Conservation (phyloP, 1,284 basidiomycete genomes). For the Stygiomarasmius scandens region DNA sequence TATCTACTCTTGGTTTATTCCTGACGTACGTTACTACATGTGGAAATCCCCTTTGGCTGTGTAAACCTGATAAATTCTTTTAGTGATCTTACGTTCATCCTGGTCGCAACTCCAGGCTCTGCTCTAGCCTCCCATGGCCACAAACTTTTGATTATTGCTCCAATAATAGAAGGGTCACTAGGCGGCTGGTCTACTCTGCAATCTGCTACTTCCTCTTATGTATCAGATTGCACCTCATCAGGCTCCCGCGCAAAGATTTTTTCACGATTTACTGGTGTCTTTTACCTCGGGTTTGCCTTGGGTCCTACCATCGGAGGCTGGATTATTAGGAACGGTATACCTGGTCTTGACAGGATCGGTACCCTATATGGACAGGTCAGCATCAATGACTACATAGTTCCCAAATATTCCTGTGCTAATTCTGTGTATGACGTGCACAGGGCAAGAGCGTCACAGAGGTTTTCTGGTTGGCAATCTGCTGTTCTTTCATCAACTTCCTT, state of each 20-base stretch:
- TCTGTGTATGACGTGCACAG: constrained; percentile 1
- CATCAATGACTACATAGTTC: background rate
- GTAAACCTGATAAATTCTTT: constrained; percentile 1
- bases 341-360: constrained; percentile 24
- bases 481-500: constrained; percentile 50
- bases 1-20: constrained; percentile 72
- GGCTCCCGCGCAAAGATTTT: constrained; percentile 84
- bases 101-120: constrained; percentile 73
- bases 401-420: no score
- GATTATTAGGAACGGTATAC: constrained; percentile 60
- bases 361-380: background rate
- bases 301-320: constrained; percentile 77
- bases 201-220: constrained; percentile 81
- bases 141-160: constrained; percentile 79
- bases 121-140: constrained; percentile 68
- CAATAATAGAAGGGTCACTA: constrained; percentile 79
- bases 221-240: constrained; percentile 84
- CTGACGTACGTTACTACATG: constrained; percentile 76
- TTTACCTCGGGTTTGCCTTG: constrained; percentile 71
- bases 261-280: constrained; percentile 74
- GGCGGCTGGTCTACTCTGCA: constrained; percentile 87
- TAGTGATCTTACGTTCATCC: constrained; percentile 79
- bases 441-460: constrained; percentile 49
- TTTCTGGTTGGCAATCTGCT: constrained; percentile 59
- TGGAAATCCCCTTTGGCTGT: background rate